Conservation (phyloP, 2,329 filamentous ascomycete species). For the Nectriaceae sp. region DNA sequence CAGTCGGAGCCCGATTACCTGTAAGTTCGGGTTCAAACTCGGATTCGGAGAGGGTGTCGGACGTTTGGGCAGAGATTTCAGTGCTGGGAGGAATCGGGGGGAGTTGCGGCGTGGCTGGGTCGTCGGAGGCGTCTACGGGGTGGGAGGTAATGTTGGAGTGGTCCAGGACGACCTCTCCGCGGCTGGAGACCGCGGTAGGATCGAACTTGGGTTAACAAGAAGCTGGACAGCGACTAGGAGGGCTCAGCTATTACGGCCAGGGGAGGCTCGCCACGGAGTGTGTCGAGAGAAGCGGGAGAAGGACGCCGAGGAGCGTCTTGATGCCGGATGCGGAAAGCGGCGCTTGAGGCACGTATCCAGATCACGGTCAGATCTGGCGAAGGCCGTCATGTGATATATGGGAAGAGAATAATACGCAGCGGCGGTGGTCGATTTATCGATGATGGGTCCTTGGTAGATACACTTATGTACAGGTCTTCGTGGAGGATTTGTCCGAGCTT, state of each 20-base stretch:
- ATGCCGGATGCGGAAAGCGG: conserved; percentile 23
- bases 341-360: conserved; percentile 11
- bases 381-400: conserved; percentile 18
- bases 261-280: too few relatives aligned
- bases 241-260: too few relatives aligned
- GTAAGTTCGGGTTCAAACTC: conserved; percentile 22
- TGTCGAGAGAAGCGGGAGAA: conserved; percentile 9
- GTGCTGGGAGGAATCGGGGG: conserved; percentile 50
- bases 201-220: conserved; percentile 14
- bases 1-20: conserved; percentile 30
- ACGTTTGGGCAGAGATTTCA: conserved; percentile 43
- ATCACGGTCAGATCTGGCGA: too few relatives aligned
- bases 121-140: conserved; percentile 56
- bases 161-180: conserved; percentile 46
- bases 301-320: conserved; percentile 9
- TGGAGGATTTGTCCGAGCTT: too few relatives aligned
- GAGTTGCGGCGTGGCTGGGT: conserved; percentile 60
- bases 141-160: conserved; percentile 35
- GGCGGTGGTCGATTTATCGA: too few relatives aligned
- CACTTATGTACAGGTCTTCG: too few relatives aligned
- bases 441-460: too few relatives aligned
- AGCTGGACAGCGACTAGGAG: conserved; percentile 26
- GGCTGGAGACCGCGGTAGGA: conserved; percentile 40
- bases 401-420: too few relatives aligned
- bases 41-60: conserved; percentile 9